These are phyloP conservation scores for Xenoacremonium recifei DNA, from an alignment of 2,329 filamentous ascomycete genomes.

Conservation along the genomic window DNA sequence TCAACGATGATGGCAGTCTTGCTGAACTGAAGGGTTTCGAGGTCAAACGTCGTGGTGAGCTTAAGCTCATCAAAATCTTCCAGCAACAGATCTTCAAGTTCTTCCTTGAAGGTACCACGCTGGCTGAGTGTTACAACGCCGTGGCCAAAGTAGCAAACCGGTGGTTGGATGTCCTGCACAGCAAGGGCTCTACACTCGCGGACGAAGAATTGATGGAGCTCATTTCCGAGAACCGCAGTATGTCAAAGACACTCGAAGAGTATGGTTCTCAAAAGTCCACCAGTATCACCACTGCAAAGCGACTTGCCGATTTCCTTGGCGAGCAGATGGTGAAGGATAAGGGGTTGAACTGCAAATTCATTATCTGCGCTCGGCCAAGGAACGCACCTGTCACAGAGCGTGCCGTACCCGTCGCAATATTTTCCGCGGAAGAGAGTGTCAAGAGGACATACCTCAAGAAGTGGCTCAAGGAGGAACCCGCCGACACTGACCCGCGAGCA, in stretches of 20 bases:
- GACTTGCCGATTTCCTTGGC: constrained; percentile 91
- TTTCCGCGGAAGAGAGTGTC: constrained; percentile 85
- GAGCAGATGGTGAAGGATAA: constrained; percentile 99
- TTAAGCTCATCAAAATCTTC: constrained; percentile 99
- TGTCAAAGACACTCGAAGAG: constrained; percentile 95
- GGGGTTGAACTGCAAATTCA: constrained; percentile 98
- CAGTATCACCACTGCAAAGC: constrained; percentile 96
- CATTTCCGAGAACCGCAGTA: constrained; percentile 99
- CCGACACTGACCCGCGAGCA: constrained; percentile 84
- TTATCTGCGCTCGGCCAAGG: constrained; percentile 85
- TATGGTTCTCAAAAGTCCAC: constrained; percentile 96
- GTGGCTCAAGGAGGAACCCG: constrained; percentile 92
- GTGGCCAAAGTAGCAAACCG: constrained; percentile 94
- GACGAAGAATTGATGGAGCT: constrained; percentile 98
- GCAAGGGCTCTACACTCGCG: constrained; percentile 82
- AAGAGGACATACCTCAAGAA: constrained; percentile 90
- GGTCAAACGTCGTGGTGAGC: constrained; percentile 92
- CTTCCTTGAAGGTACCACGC: constrained; percentile 86
- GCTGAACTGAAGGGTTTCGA: constrained; percentile 98
- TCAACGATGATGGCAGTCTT: constrained; percentile 94
- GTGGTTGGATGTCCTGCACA: constrained; percentile 94
- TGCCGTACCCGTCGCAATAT: constrained; percentile 93
- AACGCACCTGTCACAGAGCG: constrained; percentile 92
- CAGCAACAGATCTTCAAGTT: constrained; percentile 99
- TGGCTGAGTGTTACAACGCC: constrained; percentile 84